Conservation (phyloP, 345 rosid genomes). For the Hypericum perforatum region DNA sequence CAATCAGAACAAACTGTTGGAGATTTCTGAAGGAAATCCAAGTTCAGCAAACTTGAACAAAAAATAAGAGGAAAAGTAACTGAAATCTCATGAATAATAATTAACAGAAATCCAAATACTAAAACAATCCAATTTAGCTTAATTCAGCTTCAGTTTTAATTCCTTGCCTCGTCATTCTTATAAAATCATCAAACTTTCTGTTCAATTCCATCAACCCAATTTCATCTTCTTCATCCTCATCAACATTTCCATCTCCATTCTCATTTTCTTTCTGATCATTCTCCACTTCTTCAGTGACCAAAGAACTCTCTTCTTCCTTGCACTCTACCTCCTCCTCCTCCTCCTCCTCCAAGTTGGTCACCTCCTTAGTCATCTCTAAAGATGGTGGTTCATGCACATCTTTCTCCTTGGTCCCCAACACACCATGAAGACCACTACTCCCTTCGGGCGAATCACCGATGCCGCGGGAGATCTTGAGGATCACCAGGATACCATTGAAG, state of each 20-base stretch:
- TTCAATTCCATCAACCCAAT: constrained; percentile 50
- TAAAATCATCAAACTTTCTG: constrained; percentile 65
- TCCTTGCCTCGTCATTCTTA: constrained; percentile 38
- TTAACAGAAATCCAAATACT: neutral
- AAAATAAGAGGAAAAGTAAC: too few species aligned
- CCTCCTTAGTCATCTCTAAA: constrained; percentile 13
- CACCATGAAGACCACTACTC: constrained; percentile 7
- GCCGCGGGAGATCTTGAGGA: constrained; percentile 36
- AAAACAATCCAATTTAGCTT: neutral
- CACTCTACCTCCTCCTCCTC: constrained; percentile 4
- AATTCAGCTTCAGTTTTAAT: constrained; percentile 26
- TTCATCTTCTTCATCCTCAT: constrained; percentile 14
- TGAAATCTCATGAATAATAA: too few species aligned
- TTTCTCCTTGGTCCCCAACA: constrained; percentile 9
- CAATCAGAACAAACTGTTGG: too few species aligned
- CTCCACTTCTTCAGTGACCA: constrained; percentile 13
- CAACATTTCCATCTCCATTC: neutral
- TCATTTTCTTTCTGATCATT: constrained; percentile 6
- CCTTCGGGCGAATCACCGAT: constrained; percentile 11
- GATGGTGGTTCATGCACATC: constrained; percentile 1
- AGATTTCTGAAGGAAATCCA: too few species aligned
- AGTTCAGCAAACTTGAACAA: too few species aligned
- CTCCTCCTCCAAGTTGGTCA: constrained; percentile 13
- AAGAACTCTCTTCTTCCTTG: constrained; percentile 1
- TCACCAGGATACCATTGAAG: constrained; percentile 59